A percentile compares a stretch with the other conserved stretches of the same genome.
These are phyloP conservation scores for Anastatica hierochuntica DNA, from an alignment of 345 rosid species.

Conservation along the genomic window DNA sequence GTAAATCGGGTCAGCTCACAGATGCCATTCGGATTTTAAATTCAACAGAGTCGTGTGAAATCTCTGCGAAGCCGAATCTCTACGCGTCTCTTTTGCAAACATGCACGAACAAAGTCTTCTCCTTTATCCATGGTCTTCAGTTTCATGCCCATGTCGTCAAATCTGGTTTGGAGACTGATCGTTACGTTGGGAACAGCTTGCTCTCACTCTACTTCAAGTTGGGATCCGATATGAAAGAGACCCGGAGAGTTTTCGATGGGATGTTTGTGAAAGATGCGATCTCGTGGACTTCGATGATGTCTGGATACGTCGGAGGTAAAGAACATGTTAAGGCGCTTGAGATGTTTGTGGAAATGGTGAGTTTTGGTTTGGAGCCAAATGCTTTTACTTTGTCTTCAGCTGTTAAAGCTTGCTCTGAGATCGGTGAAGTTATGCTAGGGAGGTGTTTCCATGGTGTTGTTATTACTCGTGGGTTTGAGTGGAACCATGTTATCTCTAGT, in stretches of 20 bases:
- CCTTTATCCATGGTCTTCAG: conserved; percentile 62
- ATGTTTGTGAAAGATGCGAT: conserved; percentile 50
- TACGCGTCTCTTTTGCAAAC: conserved; percentile 74
- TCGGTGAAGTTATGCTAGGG: conserved; percentile 45
- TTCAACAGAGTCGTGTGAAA: conserved; percentile 18
- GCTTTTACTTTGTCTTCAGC: conserved; percentile 66
- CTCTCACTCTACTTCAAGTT: conserved; percentile 68
- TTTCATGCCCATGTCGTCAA: conserved; percentile 62
- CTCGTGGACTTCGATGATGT: conserved; percentile 84
- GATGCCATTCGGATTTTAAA: conserved; percentile 54
- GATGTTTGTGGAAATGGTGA: conserved; percentile 62
- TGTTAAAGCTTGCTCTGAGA: conserved; percentile 67
- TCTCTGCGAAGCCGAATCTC: conserved; percentile 39
- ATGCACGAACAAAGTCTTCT: conserved; percentile 38
- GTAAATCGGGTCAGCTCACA: conserved; percentile 43
- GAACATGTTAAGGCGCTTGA: conserved; percentile 44
- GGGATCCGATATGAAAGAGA: conserved; percentile 44
- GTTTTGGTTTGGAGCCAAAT: conserved; percentile 52
- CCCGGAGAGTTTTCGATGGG: conserved; percentile 58
- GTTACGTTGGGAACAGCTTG: conserved; percentile 72
- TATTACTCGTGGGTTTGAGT: conserved; percentile 42
- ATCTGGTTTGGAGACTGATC: conserved; percentile 68
- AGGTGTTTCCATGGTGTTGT: conserved; percentile 63
- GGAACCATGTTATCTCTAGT: conserved; percentile 47
- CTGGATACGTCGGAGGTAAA: conserved; percentile 45